These are phyloP conservation scores for Funneliformis caledonium DNA, from an alignment of 371 early-diverging fungal species.

Conservation along the genomic window DNA sequence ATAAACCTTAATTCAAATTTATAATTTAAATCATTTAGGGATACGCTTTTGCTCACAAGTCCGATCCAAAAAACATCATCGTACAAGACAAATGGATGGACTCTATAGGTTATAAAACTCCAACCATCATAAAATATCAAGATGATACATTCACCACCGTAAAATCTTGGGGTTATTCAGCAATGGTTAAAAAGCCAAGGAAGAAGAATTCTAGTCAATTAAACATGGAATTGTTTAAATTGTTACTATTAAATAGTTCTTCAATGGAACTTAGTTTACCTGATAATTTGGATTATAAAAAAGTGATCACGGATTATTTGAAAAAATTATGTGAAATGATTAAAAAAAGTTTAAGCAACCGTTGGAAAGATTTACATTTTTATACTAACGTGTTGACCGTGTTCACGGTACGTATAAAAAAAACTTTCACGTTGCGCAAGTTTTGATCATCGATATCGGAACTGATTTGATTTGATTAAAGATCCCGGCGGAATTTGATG, in stretches of 20 bases:
- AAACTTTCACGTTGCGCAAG: neutral
- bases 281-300: slow-evolving; percentile 6
- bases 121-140: too few relatives aligned
- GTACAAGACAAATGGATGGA: too few relatives aligned
- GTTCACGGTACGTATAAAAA: neutral
- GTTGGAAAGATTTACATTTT: slow-evolving; percentile 29
- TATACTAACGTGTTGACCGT: neutral
- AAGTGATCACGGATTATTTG: slow-evolving; percentile 27
- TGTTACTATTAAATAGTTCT: neutral
- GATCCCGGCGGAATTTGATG: slow-evolving; percentile 7
- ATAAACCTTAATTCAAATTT: too few relatives aligned
- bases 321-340: neutral
- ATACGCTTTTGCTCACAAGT: too few relatives aligned
- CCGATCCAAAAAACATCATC: too few relatives aligned
- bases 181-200: neutral
- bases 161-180: too few relatives aligned
- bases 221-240: slow-evolving; percentile 32
- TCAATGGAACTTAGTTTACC: neutral
- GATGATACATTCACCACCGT: too few relatives aligned
- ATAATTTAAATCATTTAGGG: too few relatives aligned
- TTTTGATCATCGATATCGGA: too few relatives aligned
- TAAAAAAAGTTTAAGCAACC: neutral
- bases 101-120: too few relatives aligned
- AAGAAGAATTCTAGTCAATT: too few relatives aligned
- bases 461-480: too few relatives aligned